Evolutionary conservation across 2,329 filamentous ascomycete species (phyloP).

Genomic region (Pezicula radicicola): DNA sequence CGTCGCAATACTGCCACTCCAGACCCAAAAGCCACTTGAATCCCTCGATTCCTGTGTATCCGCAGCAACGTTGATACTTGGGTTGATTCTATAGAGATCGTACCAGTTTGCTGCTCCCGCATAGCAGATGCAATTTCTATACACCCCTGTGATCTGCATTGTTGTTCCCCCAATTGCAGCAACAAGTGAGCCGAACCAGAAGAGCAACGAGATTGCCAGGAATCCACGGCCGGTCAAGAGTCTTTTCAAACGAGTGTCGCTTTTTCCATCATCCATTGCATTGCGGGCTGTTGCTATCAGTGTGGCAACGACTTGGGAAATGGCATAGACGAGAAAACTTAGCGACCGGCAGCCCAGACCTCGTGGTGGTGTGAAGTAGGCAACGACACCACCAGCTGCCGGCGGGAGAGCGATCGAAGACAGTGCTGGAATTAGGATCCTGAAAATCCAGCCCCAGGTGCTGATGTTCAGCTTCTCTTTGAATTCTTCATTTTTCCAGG

Average conservation of each 20-base stretch:
- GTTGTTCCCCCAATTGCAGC: conserved; percentile 12
- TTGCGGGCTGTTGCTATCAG: conserved; percentile 4
- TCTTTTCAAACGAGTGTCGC: background rate
- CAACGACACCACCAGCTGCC: conserved; percentile 5
- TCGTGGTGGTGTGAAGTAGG: conserved; percentile 9
- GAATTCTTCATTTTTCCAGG: conserved; percentile 6
- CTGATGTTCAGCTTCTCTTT: conserved; percentile 3
- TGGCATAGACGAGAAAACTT: conserved; percentile 8
- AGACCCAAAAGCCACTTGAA: conserved; percentile 11
- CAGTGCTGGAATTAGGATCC: conserved; percentile 5
- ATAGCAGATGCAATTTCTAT: conserved; percentile 9
- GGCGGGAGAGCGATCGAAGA: conserved; percentile 8
- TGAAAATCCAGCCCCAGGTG: conserved; percentile 5
- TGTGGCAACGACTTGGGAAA: conserved; percentile 5
- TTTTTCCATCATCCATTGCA: conserved; percentile 4
- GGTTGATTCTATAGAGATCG: conserved; percentile 5
- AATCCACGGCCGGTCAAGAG: conserved; percentile 6
- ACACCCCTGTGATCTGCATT: conserved; percentile 17
- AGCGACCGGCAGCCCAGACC: conserved; percentile 8
- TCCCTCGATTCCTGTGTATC: conserved; percentile 8
- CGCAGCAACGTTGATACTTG: conserved; percentile 7
- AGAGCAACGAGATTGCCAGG: conserved; percentile 3
- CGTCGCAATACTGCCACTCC: conserved; percentile 10
- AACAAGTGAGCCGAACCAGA: conserved; percentile 10
- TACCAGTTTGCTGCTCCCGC: conserved; percentile 8